Evolutionary conservation across 2,329 filamentous ascomycete species (phyloP).

Genomic region (Coniochaeta hoffmannii): DNA sequence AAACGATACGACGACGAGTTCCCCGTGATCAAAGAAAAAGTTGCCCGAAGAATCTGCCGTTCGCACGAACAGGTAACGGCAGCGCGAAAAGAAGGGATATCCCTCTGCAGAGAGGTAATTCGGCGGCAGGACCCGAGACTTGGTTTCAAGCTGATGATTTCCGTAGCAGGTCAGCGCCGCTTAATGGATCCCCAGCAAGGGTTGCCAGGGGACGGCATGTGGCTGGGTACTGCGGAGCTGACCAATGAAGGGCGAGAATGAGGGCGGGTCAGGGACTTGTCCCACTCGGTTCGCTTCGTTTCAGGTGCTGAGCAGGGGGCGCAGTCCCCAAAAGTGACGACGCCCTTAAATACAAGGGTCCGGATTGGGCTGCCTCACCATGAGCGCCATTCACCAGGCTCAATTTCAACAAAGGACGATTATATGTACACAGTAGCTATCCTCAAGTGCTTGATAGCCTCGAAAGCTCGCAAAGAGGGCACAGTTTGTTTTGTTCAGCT

Average conservation of each 20-base stretch:
- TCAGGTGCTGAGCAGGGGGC: constrained; percentile 1
- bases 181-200: background rate
- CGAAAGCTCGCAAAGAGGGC: too few species aligned
- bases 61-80: background rate
- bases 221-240: background rate
- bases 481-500: too few species aligned
- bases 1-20: background rate
- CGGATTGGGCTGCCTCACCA: background rate
- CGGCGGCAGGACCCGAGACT: background rate
- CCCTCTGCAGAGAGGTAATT: constrained; percentile 2
- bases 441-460: too few species aligned
- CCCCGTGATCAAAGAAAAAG: background rate
- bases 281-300: background rate
- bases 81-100: constrained; percentile 2
- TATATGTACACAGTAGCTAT: too few species aligned
- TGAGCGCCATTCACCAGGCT: too few species aligned
- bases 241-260: background rate
- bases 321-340: background rate
- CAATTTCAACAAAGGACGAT: too few species aligned
- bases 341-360: background rate
- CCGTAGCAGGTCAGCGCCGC: background rate
- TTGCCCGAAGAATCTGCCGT: background rate
- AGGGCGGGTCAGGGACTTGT: background rate
- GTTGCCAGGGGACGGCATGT: background rate
- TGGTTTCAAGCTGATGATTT: constrained; percentile 4